phyloP scores from a whole-genome alignment of 2,329 filamentous ascomycete species.

The Trichoderma harzianum region DNA sequence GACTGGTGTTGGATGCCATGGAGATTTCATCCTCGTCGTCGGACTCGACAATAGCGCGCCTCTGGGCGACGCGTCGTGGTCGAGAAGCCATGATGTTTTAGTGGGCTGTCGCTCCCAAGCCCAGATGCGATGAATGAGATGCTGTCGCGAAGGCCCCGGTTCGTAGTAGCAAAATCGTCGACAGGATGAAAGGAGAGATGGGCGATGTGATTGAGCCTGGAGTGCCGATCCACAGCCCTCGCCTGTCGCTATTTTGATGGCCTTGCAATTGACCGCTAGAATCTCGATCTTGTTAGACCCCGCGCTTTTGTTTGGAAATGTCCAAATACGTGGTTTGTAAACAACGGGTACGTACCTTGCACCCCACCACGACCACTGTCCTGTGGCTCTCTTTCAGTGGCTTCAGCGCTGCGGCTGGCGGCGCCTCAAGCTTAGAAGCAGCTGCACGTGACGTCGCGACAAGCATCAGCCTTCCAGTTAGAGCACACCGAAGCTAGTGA shows the following conservation, averaged over 20 bases:
- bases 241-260: neutral
- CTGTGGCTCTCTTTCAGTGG: neutral
- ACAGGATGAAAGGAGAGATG: neutral
- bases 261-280: constrained; percentile 12
- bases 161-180: neutral
- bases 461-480: neutral
- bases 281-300: constrained; percentile 17
- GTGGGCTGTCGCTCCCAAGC: constrained; percentile 16
- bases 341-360: constrained; percentile 30
- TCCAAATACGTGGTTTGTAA: constrained; percentile 40
- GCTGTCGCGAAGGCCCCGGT: neutral
- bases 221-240: neutral
- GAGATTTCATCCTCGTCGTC: constrained; percentile 69
- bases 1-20: constrained; percentile 50
- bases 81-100: constrained; percentile 35
- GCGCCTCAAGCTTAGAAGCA: neutral
- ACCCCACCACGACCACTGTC: neutral
- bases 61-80: constrained; percentile 47
- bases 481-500: neutral
- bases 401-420: neutral
- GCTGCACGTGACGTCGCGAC: constrained; percentile 25
- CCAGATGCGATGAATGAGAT: neutral
- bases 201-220: neutral
- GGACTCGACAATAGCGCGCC: constrained; percentile 72
- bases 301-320: constrained; percentile 37